Base-by-base conservation (phyloP, 1,139 yeast genomes). In the Saccharomyces hybrid region DNA sequence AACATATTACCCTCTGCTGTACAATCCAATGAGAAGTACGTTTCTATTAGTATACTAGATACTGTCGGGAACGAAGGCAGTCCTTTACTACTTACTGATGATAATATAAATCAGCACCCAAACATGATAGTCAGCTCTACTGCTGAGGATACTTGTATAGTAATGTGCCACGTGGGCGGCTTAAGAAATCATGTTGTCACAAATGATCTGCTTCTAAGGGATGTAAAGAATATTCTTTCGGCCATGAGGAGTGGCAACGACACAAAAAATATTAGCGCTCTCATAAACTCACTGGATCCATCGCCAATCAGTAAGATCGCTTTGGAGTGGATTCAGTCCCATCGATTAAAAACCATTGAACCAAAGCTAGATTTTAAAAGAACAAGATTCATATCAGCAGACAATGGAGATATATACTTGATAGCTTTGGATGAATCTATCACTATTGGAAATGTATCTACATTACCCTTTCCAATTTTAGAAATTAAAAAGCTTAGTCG, bases 321-420 rank as follows among this genome's bases (percentile, higher is more conserved):
- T 3, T 60, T 81, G 7, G 83, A 81, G 58, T 78, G 82, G 73
- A 70, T 83, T 14, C 67, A 79, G 31, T 72, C 78, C 14, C 77
- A 77, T 60, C 70, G 74, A 47, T 74, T 77, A 60, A 75, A 74
- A 65, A 25, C 73, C 68, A 53, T 71, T 62, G 70, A 79, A 46
- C 70, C 75, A 13, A 68, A 76, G 57, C 66, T 82, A 16, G 69
- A 70, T 41, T 73, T 76, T 52, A 75, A 77, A 57, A 71, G 84
- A 54, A 65, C 82, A n/a, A 72, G 88, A 51, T 84, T 77, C 67
- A 67, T 74, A 50, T 57, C 64, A 5, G 56, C 58, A 27, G 50
- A 54, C 3, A 51, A 54, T 2, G 57, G 52, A 5, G 47, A 49
- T 1, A 54, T 55, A 3, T 64, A 61, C 52, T 48, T 65, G 29